A percentile compares a stretch with the other conserved stretches of the same genome.
phyloP scores from a whole-genome alignment of 2,329 filamentous ascomycete species.

The Fusarium drepaniforme region DNA sequence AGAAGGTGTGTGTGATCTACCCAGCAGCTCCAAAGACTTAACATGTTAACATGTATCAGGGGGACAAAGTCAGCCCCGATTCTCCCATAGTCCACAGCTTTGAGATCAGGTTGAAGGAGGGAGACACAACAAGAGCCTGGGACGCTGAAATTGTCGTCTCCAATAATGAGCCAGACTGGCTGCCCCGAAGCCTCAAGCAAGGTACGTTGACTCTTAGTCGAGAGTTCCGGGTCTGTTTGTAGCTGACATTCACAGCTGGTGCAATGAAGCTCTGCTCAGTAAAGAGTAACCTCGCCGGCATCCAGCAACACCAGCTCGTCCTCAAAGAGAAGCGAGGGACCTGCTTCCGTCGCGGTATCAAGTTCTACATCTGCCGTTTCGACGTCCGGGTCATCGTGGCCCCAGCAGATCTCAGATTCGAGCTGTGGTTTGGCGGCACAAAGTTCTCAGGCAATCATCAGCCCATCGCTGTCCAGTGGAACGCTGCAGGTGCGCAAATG shows the following conservation, averaged over 20 bases:
- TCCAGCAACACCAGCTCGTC: conserved; percentile 53
- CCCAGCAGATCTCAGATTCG: conserved; percentile 63
- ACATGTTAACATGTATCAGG: conserved; percentile 43
- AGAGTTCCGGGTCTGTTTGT: neutral
- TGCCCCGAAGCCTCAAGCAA: conserved; percentile 53
- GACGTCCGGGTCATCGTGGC: conserved; percentile 67
- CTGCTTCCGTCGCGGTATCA: conserved; percentile 50
- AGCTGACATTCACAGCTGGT: conserved; percentile 43
- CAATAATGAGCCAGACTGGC: conserved; percentile 49
- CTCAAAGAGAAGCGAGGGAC: conserved; percentile 51
- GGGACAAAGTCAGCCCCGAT: conserved; percentile 54
- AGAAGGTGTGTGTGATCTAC: conserved; percentile 18
- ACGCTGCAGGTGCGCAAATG: conserved; percentile 4
- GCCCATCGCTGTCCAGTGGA: conserved; percentile 36
- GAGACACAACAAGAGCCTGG: conserved; percentile 51
- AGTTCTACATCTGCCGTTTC: conserved; percentile 56
- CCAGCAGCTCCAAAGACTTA: no score
- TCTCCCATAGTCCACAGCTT: conserved; percentile 48
- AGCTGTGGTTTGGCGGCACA: conserved; percentile 52
- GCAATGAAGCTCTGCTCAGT: conserved; percentile 54
- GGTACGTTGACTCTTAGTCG: conserved; percentile 38
- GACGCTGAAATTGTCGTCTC: conserved; percentile 55
- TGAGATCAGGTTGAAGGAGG: conserved; percentile 48
- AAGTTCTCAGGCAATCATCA: conserved; percentile 38
- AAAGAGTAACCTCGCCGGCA: conserved; percentile 54